Base-by-base conservation (phyloP, 345 rosid genomes). In the Brassica carinata region DNA sequence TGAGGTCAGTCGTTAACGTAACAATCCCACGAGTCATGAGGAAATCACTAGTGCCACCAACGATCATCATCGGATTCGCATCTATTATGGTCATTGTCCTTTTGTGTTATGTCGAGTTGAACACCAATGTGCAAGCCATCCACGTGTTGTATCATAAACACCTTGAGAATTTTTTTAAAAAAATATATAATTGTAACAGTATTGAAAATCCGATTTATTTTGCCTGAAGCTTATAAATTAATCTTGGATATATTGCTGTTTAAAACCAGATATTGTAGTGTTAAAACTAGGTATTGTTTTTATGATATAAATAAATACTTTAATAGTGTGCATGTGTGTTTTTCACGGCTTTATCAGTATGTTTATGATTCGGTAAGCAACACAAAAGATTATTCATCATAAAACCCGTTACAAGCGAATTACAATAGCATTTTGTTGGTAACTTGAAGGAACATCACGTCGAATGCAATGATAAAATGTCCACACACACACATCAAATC, bases 31-130 rank as follows among this genome's bases (percentile, higher is more conserved):
- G 77, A 1, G 89, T 73, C 96, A 91, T 93, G 87, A 91, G 77
- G 75, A 93, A 91, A 45, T 93, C 90, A 13, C 93, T 92, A 0
- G 96, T 91, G 6, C 94, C 92, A 10, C 94, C 92, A 0, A 88
- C 80, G 4, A 91, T 85, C 0, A 69, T 80, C 80, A 88, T 61
- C 34, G 84, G 84, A 77, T 91, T 89, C 0, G 91, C 90, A 5
- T 91, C 91, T 8, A 85, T 82, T 18, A 92, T 82, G 57, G 78
- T 87, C 4, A 91, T 3, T 62, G 85, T 87, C 8, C 94, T 94
- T 36, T 75, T 84, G 63, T 88, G 84, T 67, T 88, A 71, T 1
- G 85, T 88, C 0, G 90, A 86, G 83, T 88, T 86, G 71, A 93
- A 89, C 14, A 87, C 80, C 61, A 93, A 86, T 0, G 94, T 82